phyloP scores from a whole-genome alignment of 169 alveolate genomes.

The Plasmodium inui region DNA sequence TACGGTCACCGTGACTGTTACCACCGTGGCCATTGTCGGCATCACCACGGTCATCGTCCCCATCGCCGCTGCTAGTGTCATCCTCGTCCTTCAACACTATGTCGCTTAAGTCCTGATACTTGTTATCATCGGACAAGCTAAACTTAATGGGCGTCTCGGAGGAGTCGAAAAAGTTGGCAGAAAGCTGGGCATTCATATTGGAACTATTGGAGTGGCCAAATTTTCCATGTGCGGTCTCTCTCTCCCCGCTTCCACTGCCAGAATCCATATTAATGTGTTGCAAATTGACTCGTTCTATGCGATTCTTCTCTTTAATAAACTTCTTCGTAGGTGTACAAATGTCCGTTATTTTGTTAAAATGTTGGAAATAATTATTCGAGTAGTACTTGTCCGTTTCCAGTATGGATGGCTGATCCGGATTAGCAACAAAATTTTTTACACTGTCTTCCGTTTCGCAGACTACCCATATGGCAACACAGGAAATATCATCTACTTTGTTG shows the following conservation, averaged over 20 bases:
- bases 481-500: slow-evolving; percentile 79
- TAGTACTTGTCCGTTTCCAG: slow-evolving; percentile 58
- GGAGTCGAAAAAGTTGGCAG: slow-evolving; percentile 42
- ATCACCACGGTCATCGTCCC: not conserved
- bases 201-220: slow-evolving; percentile 1
- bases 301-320: slow-evolving; percentile 54
- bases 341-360: slow-evolving; percentile 58
- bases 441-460: slow-evolving; percentile 76
- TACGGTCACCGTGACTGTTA: not conserved
- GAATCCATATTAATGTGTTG: slow-evolving; percentile 18
- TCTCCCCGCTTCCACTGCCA: not conserved
- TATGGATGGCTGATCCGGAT: slow-evolving; percentile 53
- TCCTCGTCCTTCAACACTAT: slow-evolving; percentile 50
- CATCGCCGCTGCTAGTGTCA: slow-evolving; percentile 12
- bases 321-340: slow-evolving; percentile 67
- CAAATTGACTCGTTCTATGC: slow-evolving; percentile 61
- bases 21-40: not conserved
- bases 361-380: slow-evolving; percentile 53
- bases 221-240: not conserved
- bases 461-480: slow-evolving; percentile 85
- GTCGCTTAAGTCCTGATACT: slow-evolving; percentile 52
- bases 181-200: not conserved
- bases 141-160: slow-evolving; percentile 70
- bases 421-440: slow-evolving; percentile 31
- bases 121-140: not conserved